Base-by-base conservation (phyloP, 768 basidiomycete species). In the Boletus huronensis region DNA sequence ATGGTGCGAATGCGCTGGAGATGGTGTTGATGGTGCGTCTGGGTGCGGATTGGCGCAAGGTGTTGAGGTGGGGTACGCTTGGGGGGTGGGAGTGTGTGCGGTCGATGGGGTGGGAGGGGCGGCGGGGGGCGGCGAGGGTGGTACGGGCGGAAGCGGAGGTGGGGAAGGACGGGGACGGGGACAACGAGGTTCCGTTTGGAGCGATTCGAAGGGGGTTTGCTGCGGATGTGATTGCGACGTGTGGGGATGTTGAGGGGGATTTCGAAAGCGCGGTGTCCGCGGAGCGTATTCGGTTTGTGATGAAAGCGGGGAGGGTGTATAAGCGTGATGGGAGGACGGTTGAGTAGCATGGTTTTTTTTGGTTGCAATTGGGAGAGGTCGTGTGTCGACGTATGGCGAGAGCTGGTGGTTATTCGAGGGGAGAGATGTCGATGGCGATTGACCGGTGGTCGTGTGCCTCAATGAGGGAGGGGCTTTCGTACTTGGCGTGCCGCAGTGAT, bases 1-100 rank as follows among this genome's bases (percentile, higher is more conserved):
- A 85, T 61, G 84, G 83, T 1, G 70, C 75, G 57, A 87, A 87
- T 61, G 76, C 80, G 26, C 67, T 80, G 39, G 85, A 87, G 73
- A 71, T 87, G 75, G 70, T 77, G 59, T 65, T 85, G 29, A 85
- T 86, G 86, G 77, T 79, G 14, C 61, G 66, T 26, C 70, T 83
- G 2, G 84, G 84, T 2, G 82, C 80, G 21, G 68, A 72, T 25
- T 81, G 79, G 79, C 65, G 68, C 32, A 70, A 72, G 49, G 79
- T 86, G 16, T 66, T 88, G 31, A 71, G 71, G n/a, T 83, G 82
- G 81, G 80, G 73, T 17, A 85, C 83, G 26, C 63, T 83, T 19
- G 79, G 79, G 1, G 83, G 82, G 5, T 83, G 85, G 83, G 71
- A 75, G 59, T 80, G 80, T 51, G 68, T 85, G 13, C 67, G 80